phyloP scores from a whole-genome alignment of 2,329 filamentous ascomycete species.

The Exserohilum turcica region DNA sequence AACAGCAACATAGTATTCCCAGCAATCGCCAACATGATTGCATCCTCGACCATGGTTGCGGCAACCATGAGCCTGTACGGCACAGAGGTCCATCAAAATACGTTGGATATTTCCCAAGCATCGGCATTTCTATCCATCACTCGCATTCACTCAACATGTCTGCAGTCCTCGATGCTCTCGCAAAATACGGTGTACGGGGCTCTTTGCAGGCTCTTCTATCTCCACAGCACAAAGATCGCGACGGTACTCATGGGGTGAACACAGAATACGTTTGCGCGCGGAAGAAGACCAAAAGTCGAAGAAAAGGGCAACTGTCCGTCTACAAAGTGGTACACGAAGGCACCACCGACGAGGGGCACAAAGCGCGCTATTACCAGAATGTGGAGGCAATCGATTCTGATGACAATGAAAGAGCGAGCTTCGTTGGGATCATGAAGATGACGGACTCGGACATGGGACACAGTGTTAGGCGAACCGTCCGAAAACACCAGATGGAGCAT shows the following conservation, averaged over 20 bases:
- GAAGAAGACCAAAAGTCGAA: neutral
- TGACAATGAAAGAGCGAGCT: neutral
- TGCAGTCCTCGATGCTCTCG: neutral
- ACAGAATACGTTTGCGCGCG: conserved; percentile 1
- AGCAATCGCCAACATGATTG: neutral
- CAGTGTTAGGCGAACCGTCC: neutral
- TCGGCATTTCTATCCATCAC: neutral
- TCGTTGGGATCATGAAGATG: neutral
- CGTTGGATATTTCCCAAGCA: neutral
- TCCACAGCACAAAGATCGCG: neutral
- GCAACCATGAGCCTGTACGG: neutral
- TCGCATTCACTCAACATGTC: neutral
- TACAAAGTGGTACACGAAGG: neutral
- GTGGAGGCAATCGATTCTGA: conserved; percentile 1
- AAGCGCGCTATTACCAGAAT: neutral
- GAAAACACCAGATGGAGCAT: neutral
- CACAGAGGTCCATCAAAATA: neutral
- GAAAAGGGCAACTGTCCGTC: neutral
- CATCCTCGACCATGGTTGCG: neutral
- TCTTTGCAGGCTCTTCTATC: neutral
- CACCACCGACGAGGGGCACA: neutral
- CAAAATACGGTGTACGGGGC: conserved; percentile 1
- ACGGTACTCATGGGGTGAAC: neutral
- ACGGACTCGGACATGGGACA: neutral
- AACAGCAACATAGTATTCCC: too few relatives aligned